Percentiles rank a stretch among this genome's conserved stretches.
Conservation (phyloP, 192 early-diverging fungal species). For the Gryganskiella cystojenkinii region DNA sequence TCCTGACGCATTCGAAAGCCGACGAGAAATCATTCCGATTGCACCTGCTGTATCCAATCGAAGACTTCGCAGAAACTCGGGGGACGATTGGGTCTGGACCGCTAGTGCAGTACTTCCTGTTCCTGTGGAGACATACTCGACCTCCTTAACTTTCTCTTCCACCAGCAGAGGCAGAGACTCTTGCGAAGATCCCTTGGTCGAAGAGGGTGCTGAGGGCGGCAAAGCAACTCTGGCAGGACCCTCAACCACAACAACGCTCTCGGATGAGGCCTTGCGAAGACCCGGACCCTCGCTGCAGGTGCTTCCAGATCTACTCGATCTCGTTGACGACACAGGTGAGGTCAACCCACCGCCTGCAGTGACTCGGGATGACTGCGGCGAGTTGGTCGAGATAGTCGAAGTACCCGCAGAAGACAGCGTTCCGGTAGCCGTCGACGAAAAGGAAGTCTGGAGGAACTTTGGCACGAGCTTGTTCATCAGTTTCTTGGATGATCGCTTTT, state of each 20-base stretch:
- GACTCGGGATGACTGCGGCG: background rate
- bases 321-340: conserved; percentile 25
- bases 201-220: no score
- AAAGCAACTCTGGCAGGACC: background rate
- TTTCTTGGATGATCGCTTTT: conserved; percentile 39
- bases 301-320: conserved; percentile 24
- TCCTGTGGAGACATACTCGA: background rate
- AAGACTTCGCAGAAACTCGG: no score
- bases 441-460: conserved; percentile 35
- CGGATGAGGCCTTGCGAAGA: background rate
- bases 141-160: background rate
- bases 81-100: no score
- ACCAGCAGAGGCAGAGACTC: no score
- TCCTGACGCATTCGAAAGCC: no score
- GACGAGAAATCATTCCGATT: no score
- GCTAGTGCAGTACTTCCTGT: no score
- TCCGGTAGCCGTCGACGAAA: background rate
- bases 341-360: background rate
- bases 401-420: no score
- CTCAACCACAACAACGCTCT: background rate
- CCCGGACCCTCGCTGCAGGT: conserved; percentile 3
- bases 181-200: no score
- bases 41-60: no score
- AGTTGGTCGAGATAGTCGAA: background rate
- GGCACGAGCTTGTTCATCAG: conserved; percentile 35